Evolutionary conservation across 768 basidiomycete species (phyloP).

Genomic region (Gelatoporia subvermispora): DNA sequence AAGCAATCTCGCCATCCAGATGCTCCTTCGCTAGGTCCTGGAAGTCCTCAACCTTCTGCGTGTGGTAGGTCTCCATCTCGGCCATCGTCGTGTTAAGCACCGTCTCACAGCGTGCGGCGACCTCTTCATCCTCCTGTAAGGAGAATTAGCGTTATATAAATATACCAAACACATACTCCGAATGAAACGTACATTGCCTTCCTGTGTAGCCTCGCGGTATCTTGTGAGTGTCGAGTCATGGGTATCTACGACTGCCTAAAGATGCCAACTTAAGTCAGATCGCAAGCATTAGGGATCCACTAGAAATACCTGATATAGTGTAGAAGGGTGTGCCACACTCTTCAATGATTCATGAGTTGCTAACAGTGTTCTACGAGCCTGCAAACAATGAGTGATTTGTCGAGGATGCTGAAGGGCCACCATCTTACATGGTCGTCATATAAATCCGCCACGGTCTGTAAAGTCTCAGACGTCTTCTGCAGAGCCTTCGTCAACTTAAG

Average conservation of each 20-base stretch:
- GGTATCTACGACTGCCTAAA: constrained; percentile 66
- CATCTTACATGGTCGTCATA: constrained; percentile 70
- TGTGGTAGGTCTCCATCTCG: constrained; percentile 78
- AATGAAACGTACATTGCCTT: constrained; percentile 27
- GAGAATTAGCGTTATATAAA: constrained; percentile 1
- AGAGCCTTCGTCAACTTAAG: constrained; percentile 73
- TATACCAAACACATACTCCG: not conserved
- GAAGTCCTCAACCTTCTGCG: constrained; percentile 71
- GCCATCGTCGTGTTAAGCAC: constrained; percentile 87
- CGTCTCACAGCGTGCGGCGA: constrained; percentile 77
- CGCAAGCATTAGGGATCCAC: no score
- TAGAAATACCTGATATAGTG: constrained; percentile 56
- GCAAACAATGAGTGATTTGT: not conserved
- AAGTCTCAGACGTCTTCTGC: constrained; percentile 66
- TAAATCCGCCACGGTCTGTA: constrained; percentile 72
- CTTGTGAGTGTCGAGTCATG: constrained; percentile 65
- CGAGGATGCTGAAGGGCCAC: not conserved
- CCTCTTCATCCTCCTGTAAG: constrained; percentile 53
- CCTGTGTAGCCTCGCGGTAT: constrained; percentile 50
- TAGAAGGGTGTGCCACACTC: constrained; percentile 69
- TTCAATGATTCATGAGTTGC: constrained; percentile 74
- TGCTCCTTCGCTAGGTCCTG: constrained; percentile 53
- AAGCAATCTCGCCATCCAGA: constrained; percentile 72
- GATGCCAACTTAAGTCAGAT: not conserved
- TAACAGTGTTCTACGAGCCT: constrained; percentile 74